Base-by-base conservation (phyloP, 225 moss, liverwort and hornwort species). In the Marchantia polymorpha region DNA sequence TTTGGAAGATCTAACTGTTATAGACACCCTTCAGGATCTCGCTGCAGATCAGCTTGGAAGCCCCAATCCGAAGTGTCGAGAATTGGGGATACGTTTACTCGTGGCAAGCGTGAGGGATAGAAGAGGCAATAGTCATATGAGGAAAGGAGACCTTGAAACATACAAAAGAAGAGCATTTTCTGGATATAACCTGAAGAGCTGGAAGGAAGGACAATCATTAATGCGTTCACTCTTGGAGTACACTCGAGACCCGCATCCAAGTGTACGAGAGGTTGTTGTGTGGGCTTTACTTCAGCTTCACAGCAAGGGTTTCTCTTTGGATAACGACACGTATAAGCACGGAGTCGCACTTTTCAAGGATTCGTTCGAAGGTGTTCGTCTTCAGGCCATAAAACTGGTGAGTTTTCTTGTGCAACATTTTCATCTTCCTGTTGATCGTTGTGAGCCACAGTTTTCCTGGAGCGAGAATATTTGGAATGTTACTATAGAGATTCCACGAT, bases 351-450 rank as follows among this genome's bases (percentile, higher is more conserved):
- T 95, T 22, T 89, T 99, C 51, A 77, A 87, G 56, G 95, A 99
- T 84, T 84, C 85, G 3, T 99, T 90, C 56, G 95, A 95, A 77
- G 77, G 81, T 63, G 99, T 95, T 58, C 93, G 99, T 47, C 78
- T 91, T 39, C 88, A 84, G 69, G 93, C 99, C 49, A 87, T 99
- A 30, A 89, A 88, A 88, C 77, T 99, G 90, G 99, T 99, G 65
- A 73, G 89, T 48, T 60, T 10, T 55, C 72, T 16, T 73, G 16
- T 22, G 26, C 29, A 71, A 22, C 46, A 71, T 3, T 67, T 27
- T 31, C 27, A 26, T 26, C 27, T 16, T 67, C 19, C 20, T 11
- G 54, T 54, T 54, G 54, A 54, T 54, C 16, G 54, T 54, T 60
- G 60, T 60, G 7, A 15, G 22, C 1, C 20, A 60, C 3, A 39